Percentiles rank a stretch among this genome's conserved stretches.
Evolutionary conservation across 768 basidiomycete genomes (phyloP).

Genomic region (Suillus hirtellus): DNA sequence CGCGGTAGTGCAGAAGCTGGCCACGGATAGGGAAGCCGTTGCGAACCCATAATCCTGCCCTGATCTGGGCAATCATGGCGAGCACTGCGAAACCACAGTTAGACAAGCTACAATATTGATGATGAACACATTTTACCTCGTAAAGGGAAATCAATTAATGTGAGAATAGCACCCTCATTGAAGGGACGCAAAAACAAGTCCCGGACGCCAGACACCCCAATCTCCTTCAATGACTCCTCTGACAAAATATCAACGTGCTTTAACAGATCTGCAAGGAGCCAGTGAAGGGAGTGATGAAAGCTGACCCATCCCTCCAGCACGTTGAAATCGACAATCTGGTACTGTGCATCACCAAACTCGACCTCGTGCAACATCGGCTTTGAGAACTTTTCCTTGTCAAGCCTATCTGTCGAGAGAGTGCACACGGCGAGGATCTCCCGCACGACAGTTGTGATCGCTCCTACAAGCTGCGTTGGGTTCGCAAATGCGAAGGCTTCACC

Average conservation of each 20-base stretch:
- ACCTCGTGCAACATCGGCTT: conserved; percentile 67
- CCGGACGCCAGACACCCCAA: conserved; percentile 55
- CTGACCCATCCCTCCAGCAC: conserved; percentile 82
- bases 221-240: conserved; percentile 49
- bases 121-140: conserved; percentile 56
- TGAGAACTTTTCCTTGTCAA: conserved; percentile 66
- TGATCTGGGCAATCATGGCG: conserved; percentile 91
- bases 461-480: conserved; percentile 56
- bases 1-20: conserved; percentile 93
- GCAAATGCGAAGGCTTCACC: conserved; percentile 78
- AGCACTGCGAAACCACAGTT: conserved; percentile 52
- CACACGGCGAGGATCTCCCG: conserved; percentile 73
- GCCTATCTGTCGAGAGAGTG: conserved; percentile 62
- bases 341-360: conserved; percentile 57
- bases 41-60: conserved; percentile 94
- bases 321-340: conserved; percentile 74
- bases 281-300: conserved; percentile 91
- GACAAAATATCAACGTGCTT: conserved; percentile 76
- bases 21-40: conserved; percentile 96
- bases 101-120: conserved; percentile 1
- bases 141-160: conserved; percentile 85
- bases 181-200: conserved; percentile 63
- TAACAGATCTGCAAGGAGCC: conserved; percentile 86
- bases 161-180: conserved; percentile 68
- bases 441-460: conserved; percentile 67